Evolutionary conservation across 2,329 filamentous ascomycete species (phyloP).

Genomic region (Aspergillus phoenicis): DNA sequence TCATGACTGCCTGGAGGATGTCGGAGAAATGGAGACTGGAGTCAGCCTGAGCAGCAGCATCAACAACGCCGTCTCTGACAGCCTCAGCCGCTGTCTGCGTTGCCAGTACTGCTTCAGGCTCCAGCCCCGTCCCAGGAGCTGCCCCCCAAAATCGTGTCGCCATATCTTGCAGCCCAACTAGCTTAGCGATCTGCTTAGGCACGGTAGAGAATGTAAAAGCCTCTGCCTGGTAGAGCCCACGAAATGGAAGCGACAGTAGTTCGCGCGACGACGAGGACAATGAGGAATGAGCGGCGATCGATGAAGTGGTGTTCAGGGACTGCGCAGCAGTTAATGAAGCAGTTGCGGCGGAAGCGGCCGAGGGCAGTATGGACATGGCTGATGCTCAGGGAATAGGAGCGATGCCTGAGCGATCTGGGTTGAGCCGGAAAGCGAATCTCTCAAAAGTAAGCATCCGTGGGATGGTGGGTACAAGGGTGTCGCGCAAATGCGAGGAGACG

Average conservation of each 20-base stretch:
- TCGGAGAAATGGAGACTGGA: constrained; percentile 45
- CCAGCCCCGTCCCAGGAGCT: constrained; percentile 25
- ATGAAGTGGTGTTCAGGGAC: constrained; percentile 25
- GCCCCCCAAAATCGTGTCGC: constrained; percentile 28
- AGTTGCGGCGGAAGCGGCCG: constrained; percentile 24
- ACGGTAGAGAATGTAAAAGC: constrained; percentile 38
- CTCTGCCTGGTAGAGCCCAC: constrained; percentile 40
- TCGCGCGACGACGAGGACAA: constrained; percentile 34
- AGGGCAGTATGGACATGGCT: constrained; percentile 30
- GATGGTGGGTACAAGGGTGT: background rate
- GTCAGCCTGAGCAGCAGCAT: constrained; percentile 33
- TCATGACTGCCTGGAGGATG: constrained; percentile 59
- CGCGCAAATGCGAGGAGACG: background rate
- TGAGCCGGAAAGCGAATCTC: constrained; percentile 1
- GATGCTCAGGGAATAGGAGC: background rate
- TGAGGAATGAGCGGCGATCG: constrained; percentile 22
- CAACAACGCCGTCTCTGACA: constrained; percentile 35
- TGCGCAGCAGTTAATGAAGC: constrained; percentile 21
- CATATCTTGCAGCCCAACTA: constrained; percentile 33
- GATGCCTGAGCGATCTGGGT: background rate
- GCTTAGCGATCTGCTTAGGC: constrained; percentile 35
- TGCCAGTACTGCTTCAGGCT: constrained; percentile 44
- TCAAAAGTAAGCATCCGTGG: constrained; percentile 8
- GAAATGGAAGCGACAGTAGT: constrained; percentile 40
- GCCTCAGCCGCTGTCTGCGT: constrained; percentile 41